phyloP scores from a whole-genome alignment of 352 stramenopile species.

The Blastocystis sp. region DNA sequence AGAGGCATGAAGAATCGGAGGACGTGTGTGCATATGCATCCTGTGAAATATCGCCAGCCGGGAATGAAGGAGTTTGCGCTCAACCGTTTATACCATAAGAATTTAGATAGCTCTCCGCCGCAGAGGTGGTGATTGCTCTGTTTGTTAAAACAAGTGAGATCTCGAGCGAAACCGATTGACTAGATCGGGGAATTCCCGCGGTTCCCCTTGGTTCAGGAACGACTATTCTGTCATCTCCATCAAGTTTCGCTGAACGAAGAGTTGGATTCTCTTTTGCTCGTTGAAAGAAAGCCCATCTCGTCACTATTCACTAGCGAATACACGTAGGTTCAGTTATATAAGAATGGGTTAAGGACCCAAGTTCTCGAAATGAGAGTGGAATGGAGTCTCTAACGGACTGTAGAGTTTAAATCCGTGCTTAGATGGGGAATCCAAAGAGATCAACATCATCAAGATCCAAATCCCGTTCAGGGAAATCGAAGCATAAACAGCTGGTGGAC shows the following conservation, averaged over 20 bases:
- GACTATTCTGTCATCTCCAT: background rate
- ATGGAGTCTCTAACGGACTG: no score
- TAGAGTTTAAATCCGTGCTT: no score
- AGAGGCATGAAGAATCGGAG: background rate
- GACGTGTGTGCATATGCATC: conserved; percentile 38
- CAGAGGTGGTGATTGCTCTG: background rate
- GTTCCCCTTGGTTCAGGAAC: background rate
- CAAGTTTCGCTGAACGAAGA: background rate
- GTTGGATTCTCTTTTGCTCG: background rate
- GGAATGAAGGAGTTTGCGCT: background rate
- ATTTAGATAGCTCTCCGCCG: background rate
- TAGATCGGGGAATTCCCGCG: background rate
- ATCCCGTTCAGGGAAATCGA: background rate
- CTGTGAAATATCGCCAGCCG: background rate
- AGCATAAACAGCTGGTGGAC: background rate
- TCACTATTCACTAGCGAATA: background rate
- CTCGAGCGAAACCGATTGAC: background rate
- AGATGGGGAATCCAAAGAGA: no score
- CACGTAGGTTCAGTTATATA: background rate
- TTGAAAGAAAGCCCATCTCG: background rate
- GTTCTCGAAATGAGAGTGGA: background rate
- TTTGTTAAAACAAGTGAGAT: background rate
- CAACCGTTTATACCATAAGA: background rate
- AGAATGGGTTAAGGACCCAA: background rate
- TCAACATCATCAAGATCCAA: no score